Evolutionary conservation across 1,284 basidiomycete species (phyloP), one percentile per base, ranked within the genome.

Genomic region (Kalmanozyma brasiliensis): DNA sequence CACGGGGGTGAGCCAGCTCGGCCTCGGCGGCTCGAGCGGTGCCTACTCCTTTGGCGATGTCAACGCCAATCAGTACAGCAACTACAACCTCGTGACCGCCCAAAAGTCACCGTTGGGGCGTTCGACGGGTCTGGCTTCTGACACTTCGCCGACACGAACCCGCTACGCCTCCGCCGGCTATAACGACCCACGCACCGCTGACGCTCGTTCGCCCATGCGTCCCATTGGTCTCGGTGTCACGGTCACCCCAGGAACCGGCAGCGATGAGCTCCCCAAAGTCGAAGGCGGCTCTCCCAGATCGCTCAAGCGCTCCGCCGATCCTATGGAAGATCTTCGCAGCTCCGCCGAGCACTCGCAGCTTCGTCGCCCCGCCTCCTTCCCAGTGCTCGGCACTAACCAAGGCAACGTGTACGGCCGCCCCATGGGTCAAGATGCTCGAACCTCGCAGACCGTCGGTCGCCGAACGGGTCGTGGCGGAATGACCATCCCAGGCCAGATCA

Each of bases 261-360:
- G 67, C 38, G 61, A 64, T 47, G 67, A 70, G 13, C 58, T 52
- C 23, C 11, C 19, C 36, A 64, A 53, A 30, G 14, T 20, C 29
- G 56, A 61, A 23, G 48, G 53, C 14, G 63, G 51, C 23, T 71
- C 68, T 24, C 68, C 68, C 1, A 45, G 68, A 17, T 62, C 62
- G n/a, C 56, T 71, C 35, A 71, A 71, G 56, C 68, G 68, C 34
- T 48, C 68, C 6, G 68, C 62, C 7, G 68, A 71, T 37, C 63
- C 55, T 8, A 32, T 71, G 34, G 63, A 71, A 32, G 63, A 62
- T 16, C 52, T 60, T 5, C 61, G 61, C 17, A 51, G 44, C 40
- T 49, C 58, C 13, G 40, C 53, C 4, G 68, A 71, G 10, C 63
- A 71, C 30, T 37, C 43, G 14, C 67, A 61, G 47, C 53, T 71